A percentile compares a stretch with the other conserved stretches of the same genome.
Conservation (phyloP, 176 grass and related monocot genomes). For the Echinochloa phyllopogon region DNA sequence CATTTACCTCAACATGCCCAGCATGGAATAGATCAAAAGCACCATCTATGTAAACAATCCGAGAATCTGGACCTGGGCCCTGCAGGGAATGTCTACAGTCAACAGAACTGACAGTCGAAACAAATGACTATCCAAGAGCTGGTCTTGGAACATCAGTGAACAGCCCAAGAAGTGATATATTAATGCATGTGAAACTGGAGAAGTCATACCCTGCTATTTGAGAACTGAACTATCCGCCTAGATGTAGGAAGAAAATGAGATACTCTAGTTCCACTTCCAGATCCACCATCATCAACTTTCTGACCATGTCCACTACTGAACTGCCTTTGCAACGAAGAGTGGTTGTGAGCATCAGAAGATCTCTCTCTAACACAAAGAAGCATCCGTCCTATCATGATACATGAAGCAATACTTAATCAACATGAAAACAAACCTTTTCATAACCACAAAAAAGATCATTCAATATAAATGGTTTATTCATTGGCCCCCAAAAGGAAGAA, state of each 20-base stretch:
- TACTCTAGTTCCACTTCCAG: constrained; percentile 72
- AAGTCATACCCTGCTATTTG: constrained; percentile 83
- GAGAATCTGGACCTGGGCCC: constrained; percentile 88
- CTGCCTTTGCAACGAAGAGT: constrained; percentile 88
- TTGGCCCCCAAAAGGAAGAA: not conserved
- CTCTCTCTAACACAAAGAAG: constrained; percentile 97
- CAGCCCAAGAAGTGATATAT: not conserved
- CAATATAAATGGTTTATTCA: not conserved
- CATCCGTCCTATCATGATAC: constrained; percentile 70
- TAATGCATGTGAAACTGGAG: constrained; percentile 17
- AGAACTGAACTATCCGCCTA: constrained; percentile 97
- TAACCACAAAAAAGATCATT: not conserved
- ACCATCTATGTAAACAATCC: constrained; percentile 93
- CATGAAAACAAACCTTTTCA: constrained; percentile 17
- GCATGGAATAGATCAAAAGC: constrained; percentile 98
- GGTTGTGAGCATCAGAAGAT: constrained; percentile 66
- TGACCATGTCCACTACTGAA: constrained; percentile 85
- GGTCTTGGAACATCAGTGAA: not conserved
- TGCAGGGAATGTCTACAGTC: constrained; percentile 44
- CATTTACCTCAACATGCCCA: constrained; percentile 93
- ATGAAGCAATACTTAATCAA: constrained; percentile 16
- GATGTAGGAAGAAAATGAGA: constrained; percentile 97
- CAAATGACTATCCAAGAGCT: not conserved
- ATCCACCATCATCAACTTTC: constrained; percentile 68
- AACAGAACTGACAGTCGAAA: not conserved